Evolutionary conservation across 805 yeast species (phyloP).

Genomic region (Wickerhamiella australiensis): DNA sequence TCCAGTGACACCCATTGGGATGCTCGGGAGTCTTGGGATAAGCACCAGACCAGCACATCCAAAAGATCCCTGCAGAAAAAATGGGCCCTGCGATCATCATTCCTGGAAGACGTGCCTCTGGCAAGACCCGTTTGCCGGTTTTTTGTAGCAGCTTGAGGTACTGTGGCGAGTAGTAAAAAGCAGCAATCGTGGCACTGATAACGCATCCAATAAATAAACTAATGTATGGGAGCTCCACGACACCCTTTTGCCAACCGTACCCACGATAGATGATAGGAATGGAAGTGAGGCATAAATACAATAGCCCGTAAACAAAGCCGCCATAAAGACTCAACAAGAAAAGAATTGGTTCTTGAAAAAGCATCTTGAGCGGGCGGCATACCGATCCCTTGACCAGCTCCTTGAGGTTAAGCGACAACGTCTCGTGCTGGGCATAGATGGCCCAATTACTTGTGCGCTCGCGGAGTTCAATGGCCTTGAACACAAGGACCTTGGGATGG

Average conservation of each 20-base stretch:
- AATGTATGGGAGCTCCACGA: conserved; percentile 66
- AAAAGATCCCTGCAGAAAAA: conserved; percentile 68
- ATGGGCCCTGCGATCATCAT: conserved; percentile 59
- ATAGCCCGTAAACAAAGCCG: conserved; percentile 68
- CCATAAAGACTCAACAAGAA: conserved; percentile 57
- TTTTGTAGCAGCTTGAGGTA: conserved; percentile 37
- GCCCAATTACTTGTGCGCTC: conserved; percentile 68
- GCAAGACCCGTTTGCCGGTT: conserved; percentile 51
- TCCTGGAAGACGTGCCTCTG: conserved; percentile 70
- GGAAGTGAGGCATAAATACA: conserved; percentile 62
- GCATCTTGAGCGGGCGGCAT: conserved; percentile 56
- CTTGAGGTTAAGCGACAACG: conserved; percentile 40
- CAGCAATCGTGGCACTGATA: conserved; percentile 41
- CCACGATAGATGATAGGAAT: conserved; percentile 61
- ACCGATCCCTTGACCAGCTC: conserved; percentile 54
- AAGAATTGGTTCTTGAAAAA: conserved; percentile 58
- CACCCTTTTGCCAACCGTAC: conserved; percentile 49
- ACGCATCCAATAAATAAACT: conserved; percentile 57
- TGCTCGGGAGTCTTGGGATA: conserved; percentile 46
- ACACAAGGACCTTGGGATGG: conserved; percentile 40
- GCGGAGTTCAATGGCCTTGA: conserved; percentile 55
- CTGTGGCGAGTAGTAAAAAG: conserved; percentile 42
- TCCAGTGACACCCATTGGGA: conserved; percentile 42
- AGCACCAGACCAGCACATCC: conserved; percentile 84
- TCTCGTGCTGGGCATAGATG: conserved; percentile 86